These are phyloP conservation scores for Claviceps pazoutovae DNA, from an alignment of 2,329 filamentous ascomycete genomes.

Conservation along the genomic window DNA sequence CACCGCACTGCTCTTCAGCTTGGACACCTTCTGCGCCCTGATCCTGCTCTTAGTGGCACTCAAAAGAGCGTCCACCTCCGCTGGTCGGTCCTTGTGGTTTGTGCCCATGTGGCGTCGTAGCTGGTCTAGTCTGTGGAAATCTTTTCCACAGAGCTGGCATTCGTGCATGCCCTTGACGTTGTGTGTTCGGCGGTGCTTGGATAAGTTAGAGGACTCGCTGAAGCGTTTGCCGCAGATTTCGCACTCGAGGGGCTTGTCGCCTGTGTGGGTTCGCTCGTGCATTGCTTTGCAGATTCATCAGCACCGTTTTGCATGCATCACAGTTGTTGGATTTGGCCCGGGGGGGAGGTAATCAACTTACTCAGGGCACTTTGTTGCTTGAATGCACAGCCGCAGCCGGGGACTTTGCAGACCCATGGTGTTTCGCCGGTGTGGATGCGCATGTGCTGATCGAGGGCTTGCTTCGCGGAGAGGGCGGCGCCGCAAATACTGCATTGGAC, in stretches of 20 bases:
- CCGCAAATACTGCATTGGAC: constrained; percentile 42
- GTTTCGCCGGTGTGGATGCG: constrained; percentile 53
- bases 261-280: constrained; percentile 52
- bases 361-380: constrained; percentile 54
- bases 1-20: constrained; percentile 4
- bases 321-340: neutral
- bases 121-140: constrained; percentile 47
- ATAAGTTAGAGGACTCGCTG: constrained; percentile 51
- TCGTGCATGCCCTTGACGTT: constrained; percentile 35
- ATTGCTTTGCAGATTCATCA: constrained; percentile 32
- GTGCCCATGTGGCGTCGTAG: constrained; percentile 37
- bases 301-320: neutral
- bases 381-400: constrained; percentile 42
- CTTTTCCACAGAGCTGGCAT: constrained; percentile 40
- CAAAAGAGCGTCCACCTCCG: constrained; percentile 9
- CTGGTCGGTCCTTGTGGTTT: constrained; percentile 18
- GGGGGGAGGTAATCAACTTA: constrained; percentile 21
- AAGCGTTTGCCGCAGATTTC: constrained; percentile 45
- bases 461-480: constrained; percentile 48
- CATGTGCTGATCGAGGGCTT: constrained; percentile 53
- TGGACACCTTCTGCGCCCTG: constrained; percentile 6
- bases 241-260: constrained; percentile 47
- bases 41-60: constrained; percentile 7
- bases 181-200: constrained; percentile 51
- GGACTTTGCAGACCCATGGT: constrained; percentile 41